phyloP scores from a whole-genome alignment of 1,284 basidiomycete species.

The Tetrapyrgos nigripes region DNA sequence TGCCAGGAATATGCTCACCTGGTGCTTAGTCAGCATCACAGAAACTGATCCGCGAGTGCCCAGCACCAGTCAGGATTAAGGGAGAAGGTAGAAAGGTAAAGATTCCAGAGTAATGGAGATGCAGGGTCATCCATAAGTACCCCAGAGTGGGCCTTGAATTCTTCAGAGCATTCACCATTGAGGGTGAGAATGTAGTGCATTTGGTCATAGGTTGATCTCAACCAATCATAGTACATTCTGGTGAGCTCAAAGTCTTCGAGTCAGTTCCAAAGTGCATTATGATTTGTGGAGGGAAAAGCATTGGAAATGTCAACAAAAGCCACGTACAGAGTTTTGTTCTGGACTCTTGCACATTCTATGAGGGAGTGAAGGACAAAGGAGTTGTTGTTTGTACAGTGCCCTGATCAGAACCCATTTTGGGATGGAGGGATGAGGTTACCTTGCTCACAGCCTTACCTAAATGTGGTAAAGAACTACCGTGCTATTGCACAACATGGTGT shows the following conservation, averaged over 20 bases:
- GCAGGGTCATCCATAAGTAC: slow-evolving; percentile 38
- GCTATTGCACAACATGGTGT: too few relatives aligned
- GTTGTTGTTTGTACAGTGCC: slow-evolving; percentile 27
- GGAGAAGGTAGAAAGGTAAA: slow-evolving; percentile 29
- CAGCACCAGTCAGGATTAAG: too few relatives aligned
- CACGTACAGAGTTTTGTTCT: slow-evolving; percentile 26
- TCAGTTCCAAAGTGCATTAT: slow-evolving; percentile 36
- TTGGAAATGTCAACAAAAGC: slow-evolving; percentile 38
- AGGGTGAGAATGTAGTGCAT: slow-evolving; percentile 34
- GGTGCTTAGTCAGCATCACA: too few relatives aligned
- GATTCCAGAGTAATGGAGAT: slow-evolving; percentile 38
- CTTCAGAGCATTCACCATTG: slow-evolving; percentile 11
- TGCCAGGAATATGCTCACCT: too few relatives aligned
- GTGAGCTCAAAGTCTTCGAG: slow-evolving; percentile 24
- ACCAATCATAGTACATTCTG: slow-evolving; percentile 39
- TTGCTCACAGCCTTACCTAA: slow-evolving; percentile 16
- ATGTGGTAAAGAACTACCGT: too few relatives aligned
- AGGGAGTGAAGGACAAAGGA: slow-evolving; percentile 28
- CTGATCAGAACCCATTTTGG: slow-evolving; percentile 33
- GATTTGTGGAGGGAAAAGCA: slow-evolving; percentile 41
- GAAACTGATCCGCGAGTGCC: too few relatives aligned
- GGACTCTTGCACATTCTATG: slow-evolving; percentile 28
- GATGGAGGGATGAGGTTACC: slow-evolving; percentile 13
- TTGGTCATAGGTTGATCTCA: slow-evolving; percentile 29
- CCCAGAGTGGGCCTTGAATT: slow-evolving; percentile 29